A percentile compares a stretch with the other conserved stretches of the same genome.
Evolutionary conservation across 768 basidiomycete species (phyloP).

Genomic region (Psilocybe sp.): DNA sequence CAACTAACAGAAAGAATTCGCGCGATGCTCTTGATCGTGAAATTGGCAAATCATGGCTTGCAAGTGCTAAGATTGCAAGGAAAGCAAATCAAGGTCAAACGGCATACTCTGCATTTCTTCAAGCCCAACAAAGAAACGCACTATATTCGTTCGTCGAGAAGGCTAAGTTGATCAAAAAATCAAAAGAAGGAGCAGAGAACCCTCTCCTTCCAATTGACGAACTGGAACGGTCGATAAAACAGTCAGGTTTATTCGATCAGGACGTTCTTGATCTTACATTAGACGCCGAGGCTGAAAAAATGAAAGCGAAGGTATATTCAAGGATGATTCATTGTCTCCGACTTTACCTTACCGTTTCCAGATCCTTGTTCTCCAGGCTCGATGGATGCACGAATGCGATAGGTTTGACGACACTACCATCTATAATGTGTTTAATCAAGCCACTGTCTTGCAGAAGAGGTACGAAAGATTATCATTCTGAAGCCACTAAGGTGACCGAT

Average conservation of each 20-base stretch:
- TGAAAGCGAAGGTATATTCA: constrained; percentile 67
- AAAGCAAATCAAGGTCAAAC: constrained; percentile 96
- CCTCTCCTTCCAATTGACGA: constrained; percentile 84
- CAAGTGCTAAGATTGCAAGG: constrained; percentile 92
- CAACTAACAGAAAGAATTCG: constrained; percentile 26
- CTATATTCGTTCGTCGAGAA: constrained; percentile 86
- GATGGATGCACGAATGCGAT: constrained; percentile 92
- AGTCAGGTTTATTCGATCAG: constrained; percentile 44
- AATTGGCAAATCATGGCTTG: constrained; percentile 85
- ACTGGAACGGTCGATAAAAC: constrained; percentile 69
- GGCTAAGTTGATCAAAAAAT: constrained; percentile 79
- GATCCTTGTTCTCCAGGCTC: constrained; percentile 79
- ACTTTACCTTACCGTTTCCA: constrained; percentile 21
- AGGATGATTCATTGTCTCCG: neutral
- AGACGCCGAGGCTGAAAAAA: constrained; percentile 47
- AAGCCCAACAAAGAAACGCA: constrained; percentile 73
- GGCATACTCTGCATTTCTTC: constrained; percentile 92
- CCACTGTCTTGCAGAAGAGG: constrained; percentile 49
- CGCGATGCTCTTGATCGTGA: constrained; percentile 45
- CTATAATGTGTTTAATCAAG: constrained; percentile 52
- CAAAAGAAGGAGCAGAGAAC: constrained; percentile 46
- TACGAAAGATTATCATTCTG: constrained; percentile 21
- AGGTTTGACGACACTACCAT: constrained; percentile 70
- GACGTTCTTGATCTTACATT: constrained; percentile 58
- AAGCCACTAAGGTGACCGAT: neutral